phyloP scores from a whole-genome alignment of 306 rosid genomes.

The Citrullus amarus region DNA sequence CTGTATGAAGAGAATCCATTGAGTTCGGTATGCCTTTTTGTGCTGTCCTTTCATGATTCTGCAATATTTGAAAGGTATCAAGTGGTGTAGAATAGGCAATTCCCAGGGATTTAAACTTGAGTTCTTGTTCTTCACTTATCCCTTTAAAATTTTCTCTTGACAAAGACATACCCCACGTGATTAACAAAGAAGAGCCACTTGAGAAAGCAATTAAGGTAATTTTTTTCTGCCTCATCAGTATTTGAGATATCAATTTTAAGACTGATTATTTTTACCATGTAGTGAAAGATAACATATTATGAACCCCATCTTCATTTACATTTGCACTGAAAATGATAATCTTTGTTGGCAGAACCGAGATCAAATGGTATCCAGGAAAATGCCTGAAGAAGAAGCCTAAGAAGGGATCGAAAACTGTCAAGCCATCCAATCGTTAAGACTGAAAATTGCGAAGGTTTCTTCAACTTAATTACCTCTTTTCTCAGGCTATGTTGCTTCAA shows the following conservation, averaged over 20 bases:
- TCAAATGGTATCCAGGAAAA: constrained; percentile 73
- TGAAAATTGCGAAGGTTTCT: constrained; percentile 83
- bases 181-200: constrained; percentile 81
- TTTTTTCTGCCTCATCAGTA: not conserved
- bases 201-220: constrained; percentile 81
- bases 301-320: not conserved
- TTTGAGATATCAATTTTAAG: not conserved
- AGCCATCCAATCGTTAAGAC: constrained; percentile 68
- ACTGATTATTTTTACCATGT: not conserved
- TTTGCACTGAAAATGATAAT: not conserved
- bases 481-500: constrained; percentile 82
- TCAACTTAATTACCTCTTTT: constrained; percentile 55
- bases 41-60: not conserved
- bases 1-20: not conserved
- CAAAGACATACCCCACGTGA: constrained; percentile 68
- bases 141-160: constrained; percentile 55
- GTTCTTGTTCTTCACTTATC: constrained; percentile 63
- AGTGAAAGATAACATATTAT: not conserved
- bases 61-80: constrained; percentile 55
- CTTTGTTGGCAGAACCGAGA: constrained; percentile 51
- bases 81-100: constrained; percentile 65
- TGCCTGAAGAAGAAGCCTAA: constrained; percentile 88
- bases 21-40: not conserved
- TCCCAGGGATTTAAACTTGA: constrained; percentile 86
- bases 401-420: constrained; percentile 82